Percentiles rank a stretch among this genome's conserved stretches.
phyloP scores from a whole-genome alignment of 2,329 filamentous ascomycete species.

The Thermomyces lanuginosus region DNA sequence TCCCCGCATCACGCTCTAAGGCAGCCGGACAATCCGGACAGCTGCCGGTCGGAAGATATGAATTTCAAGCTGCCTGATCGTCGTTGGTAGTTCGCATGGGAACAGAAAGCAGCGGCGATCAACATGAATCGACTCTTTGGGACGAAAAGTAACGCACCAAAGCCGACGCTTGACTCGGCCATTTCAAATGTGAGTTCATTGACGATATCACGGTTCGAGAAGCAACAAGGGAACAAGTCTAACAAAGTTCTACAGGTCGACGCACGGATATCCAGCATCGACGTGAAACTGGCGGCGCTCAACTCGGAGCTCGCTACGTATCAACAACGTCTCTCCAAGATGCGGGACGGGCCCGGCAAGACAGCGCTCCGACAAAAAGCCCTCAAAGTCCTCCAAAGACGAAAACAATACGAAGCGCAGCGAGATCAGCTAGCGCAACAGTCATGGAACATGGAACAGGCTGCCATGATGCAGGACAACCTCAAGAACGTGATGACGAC shows the following conservation, averaged over 20 bases:
- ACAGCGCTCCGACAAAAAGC: constrained; percentile 85
- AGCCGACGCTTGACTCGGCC: constrained; percentile 70
- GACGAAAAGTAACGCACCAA: constrained; percentile 68
- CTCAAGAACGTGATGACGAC: constrained; percentile 97
- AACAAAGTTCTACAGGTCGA: constrained; percentile 42
- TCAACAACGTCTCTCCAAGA: constrained; percentile 71
- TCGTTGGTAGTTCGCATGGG: no score
- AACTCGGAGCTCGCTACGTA: constrained; percentile 81
- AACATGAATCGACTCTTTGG: constrained; percentile 93
- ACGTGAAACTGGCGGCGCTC: constrained; percentile 84
- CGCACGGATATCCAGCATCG: constrained; percentile 65
- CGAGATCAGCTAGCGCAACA: constrained; percentile 87
- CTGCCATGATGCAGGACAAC: constrained; percentile 96
- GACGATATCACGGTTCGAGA: neutral
- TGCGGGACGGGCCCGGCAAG: constrained; percentile 93
- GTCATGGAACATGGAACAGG: constrained; percentile 98
- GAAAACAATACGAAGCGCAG: constrained; percentile 86
- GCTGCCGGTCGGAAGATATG: no score
- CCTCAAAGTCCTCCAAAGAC: constrained; percentile 79
- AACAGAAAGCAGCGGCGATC: no score
- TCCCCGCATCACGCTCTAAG: no score
- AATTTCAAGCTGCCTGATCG: no score
- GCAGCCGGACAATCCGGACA: no score
- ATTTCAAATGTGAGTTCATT: constrained; percentile 52
- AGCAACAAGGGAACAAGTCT: constrained; percentile 6